phyloP scores from a whole-genome alignment of 371 early-diverging fungal genomes.

The Syncephalastrum contaminatum region DNA sequence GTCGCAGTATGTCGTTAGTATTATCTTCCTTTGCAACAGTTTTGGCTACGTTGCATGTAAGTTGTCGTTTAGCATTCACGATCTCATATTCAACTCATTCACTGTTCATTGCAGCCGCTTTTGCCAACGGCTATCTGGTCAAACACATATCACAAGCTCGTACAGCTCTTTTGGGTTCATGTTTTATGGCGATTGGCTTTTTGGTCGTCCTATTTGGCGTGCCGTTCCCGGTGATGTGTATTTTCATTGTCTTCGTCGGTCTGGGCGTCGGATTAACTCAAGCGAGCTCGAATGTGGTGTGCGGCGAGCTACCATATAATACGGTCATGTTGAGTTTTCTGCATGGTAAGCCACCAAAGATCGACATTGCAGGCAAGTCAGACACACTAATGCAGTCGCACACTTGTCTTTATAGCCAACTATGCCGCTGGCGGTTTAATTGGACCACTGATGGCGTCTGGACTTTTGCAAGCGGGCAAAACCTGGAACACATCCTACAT shows the following conservation, averaged over 20 bases:
- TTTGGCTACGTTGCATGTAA: slow-evolving; percentile 22
- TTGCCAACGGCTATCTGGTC: slow-evolving; percentile 25
- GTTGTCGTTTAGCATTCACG: neutral
- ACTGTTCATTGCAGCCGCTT: slow-evolving; percentile 13
- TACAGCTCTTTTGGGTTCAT: slow-evolving; percentile 17
- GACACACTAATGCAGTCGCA: neutral
- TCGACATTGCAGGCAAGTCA: no score
- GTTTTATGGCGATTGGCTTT: slow-evolving; percentile 15
- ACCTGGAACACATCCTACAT: slow-evolving; percentile 26
- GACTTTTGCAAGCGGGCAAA: slow-evolving; percentile 6
- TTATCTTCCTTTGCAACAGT: slow-evolving; percentile 22
- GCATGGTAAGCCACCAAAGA: slow-evolving; percentile 18
- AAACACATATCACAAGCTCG: slow-evolving; percentile 12
- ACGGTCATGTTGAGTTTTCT: slow-evolving; percentile 25
- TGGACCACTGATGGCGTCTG: slow-evolving; percentile 25
- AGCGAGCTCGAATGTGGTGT: slow-evolving; percentile 22
- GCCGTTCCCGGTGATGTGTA: slow-evolving; percentile 23
- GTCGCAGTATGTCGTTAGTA: slow-evolving; percentile 25
- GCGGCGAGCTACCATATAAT: slow-evolving; percentile 17
- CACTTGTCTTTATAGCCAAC: slow-evolving; percentile 13
- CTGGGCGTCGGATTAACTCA: slow-evolving; percentile 21
- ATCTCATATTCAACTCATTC: neutral
- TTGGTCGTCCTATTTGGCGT: slow-evolving; percentile 14
- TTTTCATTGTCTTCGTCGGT: slow-evolving; percentile 20
- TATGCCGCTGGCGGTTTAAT: slow-evolving; percentile 24